phyloP scores from a whole-genome alignment of 306 rosid genomes.

The Acacia acuminata region DNA sequence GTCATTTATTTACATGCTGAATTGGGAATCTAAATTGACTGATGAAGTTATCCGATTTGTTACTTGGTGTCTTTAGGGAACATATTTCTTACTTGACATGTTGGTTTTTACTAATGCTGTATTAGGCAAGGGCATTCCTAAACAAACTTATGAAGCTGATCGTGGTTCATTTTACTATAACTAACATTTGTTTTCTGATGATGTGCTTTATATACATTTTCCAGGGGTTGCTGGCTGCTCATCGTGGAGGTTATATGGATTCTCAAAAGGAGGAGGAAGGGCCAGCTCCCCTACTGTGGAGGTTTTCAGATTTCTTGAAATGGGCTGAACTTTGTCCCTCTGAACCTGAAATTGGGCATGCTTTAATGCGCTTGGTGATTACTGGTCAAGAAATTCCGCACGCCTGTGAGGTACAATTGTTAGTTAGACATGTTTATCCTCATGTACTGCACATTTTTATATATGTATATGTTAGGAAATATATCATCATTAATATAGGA shows the following conservation, averaged over 20 bases:
- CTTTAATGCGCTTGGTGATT: slow-evolving; percentile 98
- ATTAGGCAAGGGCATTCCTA: slow-evolving; percentile 10
- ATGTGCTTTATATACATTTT: slow-evolving; percentile 22
- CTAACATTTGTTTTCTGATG: slow-evolving; percentile 20
- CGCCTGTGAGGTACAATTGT: slow-evolving; percentile 84
- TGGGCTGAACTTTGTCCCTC: slow-evolving; percentile 98
- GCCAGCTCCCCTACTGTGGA: slow-evolving; percentile 94
- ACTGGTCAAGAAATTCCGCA: slow-evolving; percentile 99
- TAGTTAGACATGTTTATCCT: slow-evolving; percentile 7
- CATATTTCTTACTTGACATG: not conserved
- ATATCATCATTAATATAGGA: too few species aligned
- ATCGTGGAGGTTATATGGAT: slow-evolving; percentile 98
- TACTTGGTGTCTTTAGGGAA: not conserved
- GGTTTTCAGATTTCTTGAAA: slow-evolving; percentile 95
- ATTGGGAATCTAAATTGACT: not conserved
- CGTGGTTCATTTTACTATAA: slow-evolving; percentile 9
- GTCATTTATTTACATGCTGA: slow-evolving; percentile 16
- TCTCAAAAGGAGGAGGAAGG: slow-evolving; percentile 98
- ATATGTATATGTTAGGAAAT: too few species aligned
- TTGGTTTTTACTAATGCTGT: not conserved
- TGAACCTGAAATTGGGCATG: slow-evolving; percentile 94
- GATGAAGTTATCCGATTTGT: slow-evolving; percentile 20
- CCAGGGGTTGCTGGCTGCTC: slow-evolving; percentile 96
- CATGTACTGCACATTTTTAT: not conserved
- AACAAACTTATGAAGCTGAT: slow-evolving; percentile 18